Evolutionary conservation across 2,329 filamentous ascomycete genomes (phyloP).

Genomic region (Trichophyton simii): DNA sequence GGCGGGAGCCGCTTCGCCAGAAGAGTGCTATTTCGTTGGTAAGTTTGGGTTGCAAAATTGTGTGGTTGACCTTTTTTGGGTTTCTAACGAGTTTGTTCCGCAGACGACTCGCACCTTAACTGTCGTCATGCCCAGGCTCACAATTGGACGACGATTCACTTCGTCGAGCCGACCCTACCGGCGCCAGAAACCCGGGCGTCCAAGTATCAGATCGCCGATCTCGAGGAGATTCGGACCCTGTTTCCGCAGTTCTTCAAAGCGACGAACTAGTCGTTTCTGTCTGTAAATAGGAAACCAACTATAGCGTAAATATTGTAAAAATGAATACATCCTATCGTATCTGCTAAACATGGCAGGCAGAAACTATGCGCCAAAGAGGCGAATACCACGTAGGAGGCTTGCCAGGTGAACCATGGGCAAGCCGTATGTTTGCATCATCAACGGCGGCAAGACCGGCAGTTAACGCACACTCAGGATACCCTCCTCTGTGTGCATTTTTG

Average conservation of each 20-base stretch:
- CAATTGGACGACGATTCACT: conserved; percentile 77
- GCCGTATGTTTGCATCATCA: neutral
- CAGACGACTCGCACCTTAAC: conserved; percentile 80
- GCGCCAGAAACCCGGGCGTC: conserved; percentile 53
- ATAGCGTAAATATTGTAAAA: neutral
- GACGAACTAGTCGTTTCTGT: neutral
- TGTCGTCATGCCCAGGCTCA: conserved; percentile 62
- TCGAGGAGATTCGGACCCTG: conserved; percentile 60
- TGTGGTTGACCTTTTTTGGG: neutral
- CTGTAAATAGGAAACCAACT: too few species aligned
- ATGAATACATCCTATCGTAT: too few species aligned
- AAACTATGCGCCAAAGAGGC: neutral
- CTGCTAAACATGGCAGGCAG: too few species aligned
- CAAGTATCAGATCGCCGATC: conserved; percentile 59
- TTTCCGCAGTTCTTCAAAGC: conserved; percentile 79
- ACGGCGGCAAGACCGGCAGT: neutral
- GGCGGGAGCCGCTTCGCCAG: conserved; percentile 53
- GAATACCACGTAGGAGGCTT: neutral
- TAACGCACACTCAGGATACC: too few species aligned
- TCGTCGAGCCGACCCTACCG: conserved; percentile 63
- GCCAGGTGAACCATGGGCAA: neutral
- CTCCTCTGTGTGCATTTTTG: neutral
- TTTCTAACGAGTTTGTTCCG: neutral
- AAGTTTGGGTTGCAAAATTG: conserved; percentile 26
- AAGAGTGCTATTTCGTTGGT: conserved; percentile 90